Conservation (phyloP, 768 basidiomycete genomes). For the Lenzites betulinus region DNA sequence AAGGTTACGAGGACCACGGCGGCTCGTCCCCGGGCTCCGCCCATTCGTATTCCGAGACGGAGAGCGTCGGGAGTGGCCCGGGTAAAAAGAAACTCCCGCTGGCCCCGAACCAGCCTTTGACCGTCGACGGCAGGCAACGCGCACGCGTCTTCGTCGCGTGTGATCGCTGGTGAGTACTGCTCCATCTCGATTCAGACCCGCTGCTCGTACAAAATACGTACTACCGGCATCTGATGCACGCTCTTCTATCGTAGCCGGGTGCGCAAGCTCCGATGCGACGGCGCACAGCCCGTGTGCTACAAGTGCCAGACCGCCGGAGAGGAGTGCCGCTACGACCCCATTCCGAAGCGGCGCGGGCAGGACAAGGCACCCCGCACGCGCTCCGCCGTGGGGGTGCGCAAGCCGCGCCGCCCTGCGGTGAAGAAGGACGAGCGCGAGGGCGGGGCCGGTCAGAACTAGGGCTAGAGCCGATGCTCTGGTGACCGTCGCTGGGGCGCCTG, state of each 20-base stretch:
- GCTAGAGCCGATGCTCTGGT: not conserved
- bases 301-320: constrained; percentile 9
- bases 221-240: too few relatives aligned
- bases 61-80: not conserved
- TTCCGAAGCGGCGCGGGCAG: constrained; percentile 18
- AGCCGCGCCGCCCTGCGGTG: constrained; percentile 28
- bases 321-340: constrained; percentile 10
- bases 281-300: constrained; percentile 15
- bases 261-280: constrained; percentile 23
- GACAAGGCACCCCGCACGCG: constrained; percentile 20
- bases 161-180: constrained; percentile 16
- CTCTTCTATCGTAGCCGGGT: constrained; percentile 22
- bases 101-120: constrained; percentile 15
- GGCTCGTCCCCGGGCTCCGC: not conserved
- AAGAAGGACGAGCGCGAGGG: not conserved
- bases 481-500: too few relatives aligned
- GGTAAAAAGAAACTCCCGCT: constrained; percentile 10
- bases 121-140: constrained; percentile 18
- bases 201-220: too few relatives aligned
- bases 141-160: constrained; percentile 19
- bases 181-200: not conserved
- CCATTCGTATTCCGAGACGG: constrained; percentile 5
- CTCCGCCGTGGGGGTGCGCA: constrained; percentile 26
- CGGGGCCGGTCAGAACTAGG: not conserved
- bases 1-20: constrained; percentile 7